Conservation (phyloP, 2,329 filamentous ascomycete genomes). For the Phialocephala subalpina region DNA sequence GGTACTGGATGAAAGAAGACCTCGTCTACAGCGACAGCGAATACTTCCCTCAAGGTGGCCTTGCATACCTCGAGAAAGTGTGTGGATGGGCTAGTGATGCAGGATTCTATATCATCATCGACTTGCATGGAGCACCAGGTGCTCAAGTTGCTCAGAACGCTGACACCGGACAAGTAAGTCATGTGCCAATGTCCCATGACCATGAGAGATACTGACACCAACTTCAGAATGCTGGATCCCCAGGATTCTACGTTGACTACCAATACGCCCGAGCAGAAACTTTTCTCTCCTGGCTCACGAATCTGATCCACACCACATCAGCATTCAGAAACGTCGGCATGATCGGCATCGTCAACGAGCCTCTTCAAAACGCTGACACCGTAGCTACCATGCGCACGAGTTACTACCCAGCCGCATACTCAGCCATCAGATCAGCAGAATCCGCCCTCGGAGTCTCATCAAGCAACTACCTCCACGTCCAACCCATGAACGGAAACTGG, state of each 20-base stretch:
- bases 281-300: conserved; percentile 65
- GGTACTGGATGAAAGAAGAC: conserved; percentile 58
- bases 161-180: conserved; percentile 39
- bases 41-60: conserved; percentile 55
- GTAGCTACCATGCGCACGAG: conserved; percentile 47
- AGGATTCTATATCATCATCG: conserved; percentile 58
- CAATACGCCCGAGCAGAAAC: conserved; percentile 61
- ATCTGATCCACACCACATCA: conserved; percentile 53
- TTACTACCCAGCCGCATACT: conserved; percentile 58
- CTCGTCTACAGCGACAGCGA: conserved; percentile 53
- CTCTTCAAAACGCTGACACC: conserved; percentile 49
- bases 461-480: conserved; percentile 59
- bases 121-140: conserved; percentile 56
- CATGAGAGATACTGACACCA: background rate
- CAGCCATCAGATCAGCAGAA: conserved; percentile 59
- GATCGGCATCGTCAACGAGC: conserved; percentile 67
- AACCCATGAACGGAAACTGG: conserved; percentile 62
- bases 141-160: conserved; percentile 52
- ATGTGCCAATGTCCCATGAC: background rate
- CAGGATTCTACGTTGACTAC: conserved; percentile 64
- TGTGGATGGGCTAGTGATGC: conserved; percentile 53
- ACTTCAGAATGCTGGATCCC: conserved; percentile 43
- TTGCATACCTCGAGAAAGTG: conserved; percentile 52
- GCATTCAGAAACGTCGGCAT: conserved; percentile 65
- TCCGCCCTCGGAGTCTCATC: conserved; percentile 49